These are phyloP conservation scores for Nicotiana obtusifolia DNA, from an alignment of 257 asterid genomes.

Conservation along the genomic window DNA sequence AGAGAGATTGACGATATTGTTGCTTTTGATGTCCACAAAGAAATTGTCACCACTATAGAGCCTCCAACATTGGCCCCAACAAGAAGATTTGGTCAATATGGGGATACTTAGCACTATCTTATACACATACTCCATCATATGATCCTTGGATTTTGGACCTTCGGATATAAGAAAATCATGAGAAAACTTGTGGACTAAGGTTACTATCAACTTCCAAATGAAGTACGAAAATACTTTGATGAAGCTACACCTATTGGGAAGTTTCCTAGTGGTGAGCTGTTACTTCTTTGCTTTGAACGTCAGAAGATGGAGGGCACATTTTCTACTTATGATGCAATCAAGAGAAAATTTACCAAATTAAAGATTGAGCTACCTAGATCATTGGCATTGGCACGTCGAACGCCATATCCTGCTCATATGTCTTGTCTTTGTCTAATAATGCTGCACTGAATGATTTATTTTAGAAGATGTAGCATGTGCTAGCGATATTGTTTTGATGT, in stretches of 20 bases:
- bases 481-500: no score
- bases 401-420: background rate
- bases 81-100: background rate
- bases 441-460: background rate
- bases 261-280: background rate
- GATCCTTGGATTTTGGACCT: background rate
- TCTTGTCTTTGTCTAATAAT: background rate
- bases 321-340: background rate
- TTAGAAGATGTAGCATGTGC: no score
- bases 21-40: no score
- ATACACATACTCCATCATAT: background rate
- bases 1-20: no score
- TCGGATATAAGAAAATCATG: background rate
- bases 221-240: background rate
- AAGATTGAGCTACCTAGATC: background rate
- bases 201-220: background rate
- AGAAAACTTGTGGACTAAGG: background rate
- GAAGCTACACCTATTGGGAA: background rate
- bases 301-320: background rate
- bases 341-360: background rate
- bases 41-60: no score
- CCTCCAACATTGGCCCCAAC: background rate
- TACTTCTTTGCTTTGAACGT: background rate
- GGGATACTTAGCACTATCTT: background rate
- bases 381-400: background rate